Conservation (phyloP, 768 basidiomycete species). For the Russula sp. region DNA sequence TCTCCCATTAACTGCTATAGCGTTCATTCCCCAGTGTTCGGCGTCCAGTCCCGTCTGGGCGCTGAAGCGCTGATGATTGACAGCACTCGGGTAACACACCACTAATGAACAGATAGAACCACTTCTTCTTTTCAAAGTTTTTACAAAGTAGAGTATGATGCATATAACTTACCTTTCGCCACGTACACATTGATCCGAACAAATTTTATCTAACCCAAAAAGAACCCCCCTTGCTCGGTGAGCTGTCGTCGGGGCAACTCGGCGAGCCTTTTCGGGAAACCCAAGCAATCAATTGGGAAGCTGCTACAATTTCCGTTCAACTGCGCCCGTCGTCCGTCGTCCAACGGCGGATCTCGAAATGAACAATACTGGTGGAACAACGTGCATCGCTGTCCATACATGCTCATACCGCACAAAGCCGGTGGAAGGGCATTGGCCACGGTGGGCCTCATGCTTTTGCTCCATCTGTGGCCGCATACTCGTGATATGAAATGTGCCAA, state of each 20-base stretch:
- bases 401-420: too few species aligned
- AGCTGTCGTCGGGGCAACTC: too few species aligned
- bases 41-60: not conserved
- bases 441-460: not conserved
- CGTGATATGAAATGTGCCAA: not conserved
- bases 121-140: not conserved
- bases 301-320: too few species aligned
- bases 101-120: not conserved
- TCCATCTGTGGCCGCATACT: not conserved
- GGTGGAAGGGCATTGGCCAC: too few species aligned
- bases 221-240: not conserved
- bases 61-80: not conserved
- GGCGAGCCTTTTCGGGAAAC: too few species aligned
- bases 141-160: not conserved
- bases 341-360: too few species aligned
- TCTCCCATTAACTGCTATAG: not conserved
- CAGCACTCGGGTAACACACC: not conserved
- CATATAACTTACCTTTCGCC: not conserved
- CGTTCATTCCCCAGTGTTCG: slow-evolving; percentile 9
- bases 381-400: too few species aligned
- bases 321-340: too few species aligned
- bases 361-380: too few species aligned
- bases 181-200: not conserved
- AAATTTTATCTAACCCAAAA: not conserved
- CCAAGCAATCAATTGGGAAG: too few species aligned